Evolutionary conservation across 2,329 filamentous ascomycete species (phyloP).

Genomic region (Pseudogymnoascus sp.): DNA sequence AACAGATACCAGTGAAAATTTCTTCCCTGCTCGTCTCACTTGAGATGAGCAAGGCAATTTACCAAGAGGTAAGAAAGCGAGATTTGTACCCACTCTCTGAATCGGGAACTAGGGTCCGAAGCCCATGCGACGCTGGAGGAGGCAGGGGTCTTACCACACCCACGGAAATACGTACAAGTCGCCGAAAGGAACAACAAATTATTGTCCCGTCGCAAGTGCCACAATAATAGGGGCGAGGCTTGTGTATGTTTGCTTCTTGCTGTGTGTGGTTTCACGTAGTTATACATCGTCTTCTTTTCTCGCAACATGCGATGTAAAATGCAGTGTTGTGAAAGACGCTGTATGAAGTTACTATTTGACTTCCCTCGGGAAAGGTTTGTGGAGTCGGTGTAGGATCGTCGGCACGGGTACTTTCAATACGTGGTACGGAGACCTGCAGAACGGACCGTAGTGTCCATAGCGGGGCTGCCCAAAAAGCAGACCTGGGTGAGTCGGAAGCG

Average conservation of each 20-base stretch:
- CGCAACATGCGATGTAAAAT: conserved; percentile 1
- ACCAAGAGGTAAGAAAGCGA: conserved; percentile 7
- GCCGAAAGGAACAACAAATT: conserved; percentile 5
- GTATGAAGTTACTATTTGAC: neutral
- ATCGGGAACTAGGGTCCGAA: conserved; percentile 8
- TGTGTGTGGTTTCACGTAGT: neutral
- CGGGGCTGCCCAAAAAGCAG: neutral
- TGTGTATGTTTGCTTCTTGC: conserved; percentile 3
- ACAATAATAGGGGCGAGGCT: conserved; percentile 1
- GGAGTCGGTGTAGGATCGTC: conserved; percentile 2
- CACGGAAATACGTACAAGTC: conserved; percentile 5
- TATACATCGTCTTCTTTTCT: neutral
- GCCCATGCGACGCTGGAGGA: conserved; percentile 3
- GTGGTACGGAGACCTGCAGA: conserved; percentile 6
- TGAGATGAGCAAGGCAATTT: conserved; percentile 8
- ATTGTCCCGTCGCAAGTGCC: neutral
- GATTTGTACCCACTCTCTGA: conserved; percentile 7
- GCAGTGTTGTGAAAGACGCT: neutral
- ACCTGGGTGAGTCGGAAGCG: conserved; percentile 5
- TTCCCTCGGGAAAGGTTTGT: conserved; percentile 3
- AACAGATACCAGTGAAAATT: conserved; percentile 8
- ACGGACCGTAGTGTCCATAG: conserved; percentile 7
- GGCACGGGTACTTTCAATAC: conserved; percentile 4
- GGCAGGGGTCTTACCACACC: conserved; percentile 5
- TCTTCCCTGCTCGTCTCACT: conserved; percentile 6